A percentile compares a stretch with the other conserved stretches of the same genome.
These are phyloP conservation scores for Akanthomyces uredinophilus DNA, from an alignment of 2,329 filamentous ascomycete species.

Conservation along the genomic window DNA sequence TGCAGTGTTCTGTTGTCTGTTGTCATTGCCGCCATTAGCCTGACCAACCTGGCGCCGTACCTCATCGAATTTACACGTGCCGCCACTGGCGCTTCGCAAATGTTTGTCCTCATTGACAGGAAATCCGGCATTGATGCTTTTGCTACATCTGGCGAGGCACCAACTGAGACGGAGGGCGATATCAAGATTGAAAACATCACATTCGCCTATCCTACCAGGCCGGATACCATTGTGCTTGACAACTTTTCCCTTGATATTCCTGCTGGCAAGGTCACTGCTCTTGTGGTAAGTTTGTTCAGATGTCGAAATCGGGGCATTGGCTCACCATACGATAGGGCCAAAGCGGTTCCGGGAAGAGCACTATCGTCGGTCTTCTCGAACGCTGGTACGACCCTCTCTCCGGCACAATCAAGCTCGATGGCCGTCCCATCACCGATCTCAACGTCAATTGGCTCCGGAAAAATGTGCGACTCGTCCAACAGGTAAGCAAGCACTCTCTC, in stretches of 20 bases:
- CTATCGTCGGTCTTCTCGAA: conserved; percentile 35
- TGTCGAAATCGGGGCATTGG: neutral
- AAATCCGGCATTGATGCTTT: conserved; percentile 34
- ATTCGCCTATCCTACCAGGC: conserved; percentile 42
- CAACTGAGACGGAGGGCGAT: conserved; percentile 25
- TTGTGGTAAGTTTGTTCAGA: conserved; percentile 35
- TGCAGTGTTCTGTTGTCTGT: conserved; percentile 34
- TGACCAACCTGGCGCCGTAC: conserved; percentile 34
- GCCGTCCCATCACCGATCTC: conserved; percentile 27
- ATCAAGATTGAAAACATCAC: conserved; percentile 37
- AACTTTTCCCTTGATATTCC: conserved; percentile 38
- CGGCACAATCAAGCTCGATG: conserved; percentile 33
- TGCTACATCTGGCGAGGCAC: conserved; percentile 26
- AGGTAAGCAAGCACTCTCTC: conserved; percentile 18
- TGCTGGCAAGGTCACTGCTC: conserved; percentile 39
- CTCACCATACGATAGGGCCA: conserved; percentile 24
- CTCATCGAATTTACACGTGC: conserved; percentile 35
- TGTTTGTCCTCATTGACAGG: conserved; percentile 35
- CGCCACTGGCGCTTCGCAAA: conserved; percentile 29
- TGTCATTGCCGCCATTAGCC: conserved; percentile 31
- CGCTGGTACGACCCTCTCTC: conserved; percentile 33
- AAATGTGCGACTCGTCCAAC: conserved; percentile 33
- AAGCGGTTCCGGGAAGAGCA: conserved; percentile 36
- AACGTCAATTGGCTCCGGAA: conserved; percentile 36
- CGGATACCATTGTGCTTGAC: conserved; percentile 36